Evolutionary conservation across 305 asterid genomes (phyloP).

Genomic region (Andrographis paniculata): DNA sequence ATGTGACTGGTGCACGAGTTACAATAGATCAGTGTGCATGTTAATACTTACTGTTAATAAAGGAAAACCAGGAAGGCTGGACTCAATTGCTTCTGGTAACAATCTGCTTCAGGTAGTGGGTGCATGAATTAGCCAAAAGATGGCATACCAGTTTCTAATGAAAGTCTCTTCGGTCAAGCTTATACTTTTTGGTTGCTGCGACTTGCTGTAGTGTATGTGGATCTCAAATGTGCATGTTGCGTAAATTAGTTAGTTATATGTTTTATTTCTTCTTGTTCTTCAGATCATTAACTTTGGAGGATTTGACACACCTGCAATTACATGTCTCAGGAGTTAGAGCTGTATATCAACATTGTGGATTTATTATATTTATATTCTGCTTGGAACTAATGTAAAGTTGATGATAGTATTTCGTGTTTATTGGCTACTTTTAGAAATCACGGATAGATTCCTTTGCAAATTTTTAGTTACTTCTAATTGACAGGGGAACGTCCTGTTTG

Average conservation of each 20-base stretch:
- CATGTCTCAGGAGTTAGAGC: conserved; percentile 2
- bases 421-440: conserved; percentile 4
- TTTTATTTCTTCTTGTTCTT: background rate
- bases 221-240: background rate
- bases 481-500: conserved; percentile 23
- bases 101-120: conserved; percentile 2
- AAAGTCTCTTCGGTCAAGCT: conserved; percentile 3
- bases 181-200: conserved; percentile 1
- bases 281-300: conserved; percentile 4
- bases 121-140: background rate
- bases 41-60: background rate
- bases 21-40: conserved; percentile 1
- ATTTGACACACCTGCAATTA: background rate
- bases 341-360: conserved; percentile 1
- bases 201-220: background rate
- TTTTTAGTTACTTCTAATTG: conserved; percentile 11
- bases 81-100: conserved; percentile 2
- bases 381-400: conserved; percentile 1
- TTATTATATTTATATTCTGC: background rate
- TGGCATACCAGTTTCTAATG: background rate
- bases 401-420: background rate
- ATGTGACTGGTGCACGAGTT: too few relatives aligned
- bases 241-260: background rate
- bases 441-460: background rate
- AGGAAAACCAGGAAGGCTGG: conserved; percentile 3